These are phyloP conservation scores for Microbotryum silenes-acaulis DNA, from an alignment of 1,284 basidiomycete species.

Conservation along the genomic window DNA sequence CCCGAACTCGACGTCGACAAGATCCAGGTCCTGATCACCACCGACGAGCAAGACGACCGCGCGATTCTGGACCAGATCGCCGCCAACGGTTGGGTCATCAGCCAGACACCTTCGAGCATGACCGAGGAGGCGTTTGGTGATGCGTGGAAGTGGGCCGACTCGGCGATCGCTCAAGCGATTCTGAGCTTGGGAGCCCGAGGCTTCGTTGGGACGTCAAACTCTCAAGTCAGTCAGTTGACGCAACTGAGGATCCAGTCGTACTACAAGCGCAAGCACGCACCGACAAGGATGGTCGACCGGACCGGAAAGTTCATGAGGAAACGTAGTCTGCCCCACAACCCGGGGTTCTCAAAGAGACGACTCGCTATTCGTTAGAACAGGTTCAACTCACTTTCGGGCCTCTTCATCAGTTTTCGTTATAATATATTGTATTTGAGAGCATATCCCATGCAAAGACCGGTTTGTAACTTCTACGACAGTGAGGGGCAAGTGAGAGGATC, in stretches of 20 bases:
- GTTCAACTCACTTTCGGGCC: too few relatives aligned
- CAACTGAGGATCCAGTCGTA: conserved; percentile 47
- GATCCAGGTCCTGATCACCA: conserved; percentile 62
- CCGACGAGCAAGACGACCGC: conserved; percentile 54
- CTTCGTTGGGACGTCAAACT: conserved; percentile 60
- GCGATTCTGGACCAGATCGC: conserved; percentile 59
- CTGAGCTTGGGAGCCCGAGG: conserved; percentile 54
- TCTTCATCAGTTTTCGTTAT: too few relatives aligned
- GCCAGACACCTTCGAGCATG: conserved; percentile 48
- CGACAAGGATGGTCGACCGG: too few relatives aligned
- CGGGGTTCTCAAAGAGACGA: too few relatives aligned
- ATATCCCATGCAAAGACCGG: too few relatives aligned
- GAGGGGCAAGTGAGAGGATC: too few relatives aligned
- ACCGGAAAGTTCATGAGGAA: too few relatives aligned
- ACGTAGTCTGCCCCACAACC: too few relatives aligned
- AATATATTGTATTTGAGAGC: too few relatives aligned
- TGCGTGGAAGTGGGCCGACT: conserved; percentile 17
- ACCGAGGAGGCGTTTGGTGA: conserved; percentile 34
- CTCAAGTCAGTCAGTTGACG: conserved; percentile 61
- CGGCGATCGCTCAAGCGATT: conserved; percentile 56
- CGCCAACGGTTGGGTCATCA: conserved; percentile 55
- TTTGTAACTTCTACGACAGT: too few relatives aligned
- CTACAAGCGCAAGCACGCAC: too few relatives aligned
- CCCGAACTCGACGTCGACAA: conserved; percentile 34
- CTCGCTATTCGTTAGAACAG: too few relatives aligned